Percentiles rank a stretch among this genome's conserved stretches.
Evolutionary conservation across 306 rosid genomes (phyloP).

Genomic region (Dalbergia cultrata): DNA sequence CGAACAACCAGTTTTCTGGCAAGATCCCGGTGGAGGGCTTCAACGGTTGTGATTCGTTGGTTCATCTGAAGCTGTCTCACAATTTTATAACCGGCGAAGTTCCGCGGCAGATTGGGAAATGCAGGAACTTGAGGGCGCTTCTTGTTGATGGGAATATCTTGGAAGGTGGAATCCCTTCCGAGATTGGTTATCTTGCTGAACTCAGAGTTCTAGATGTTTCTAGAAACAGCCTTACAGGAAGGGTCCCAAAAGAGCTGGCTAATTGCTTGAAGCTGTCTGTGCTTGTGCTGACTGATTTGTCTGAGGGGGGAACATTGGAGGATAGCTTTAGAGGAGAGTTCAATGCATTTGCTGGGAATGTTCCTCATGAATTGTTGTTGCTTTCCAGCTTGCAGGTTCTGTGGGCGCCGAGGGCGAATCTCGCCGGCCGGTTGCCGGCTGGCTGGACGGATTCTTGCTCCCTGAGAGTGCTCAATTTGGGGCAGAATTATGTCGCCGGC

Average conservation of each 20-base stretch:
- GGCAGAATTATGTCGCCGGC: conserved; percentile 66
- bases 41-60: conserved; percentile 50
- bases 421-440: conserved; percentile 62
- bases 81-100: conserved; percentile 63
- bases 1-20: conserved; percentile 63
- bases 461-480: conserved; percentile 67
- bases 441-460: conserved; percentile 64
- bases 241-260: conserved; percentile 59
- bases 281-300: conserved; percentile 63
- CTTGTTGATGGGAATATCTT: conserved; percentile 71
- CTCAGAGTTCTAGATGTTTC: conserved; percentile 75
- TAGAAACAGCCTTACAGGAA: conserved; percentile 66
- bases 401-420: conserved; percentile 82
- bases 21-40: conserved; percentile 42
- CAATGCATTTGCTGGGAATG: conserved; percentile 69
- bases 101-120: conserved; percentile 64
- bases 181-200: conserved; percentile 58
- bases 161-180: conserved; percentile 64
- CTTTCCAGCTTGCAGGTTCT: conserved; percentile 63
- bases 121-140: conserved; percentile 62
- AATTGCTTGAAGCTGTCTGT: conserved; percentile 62
- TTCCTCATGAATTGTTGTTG: conserved; percentile 60
- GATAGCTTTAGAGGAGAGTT: conserved; percentile 67
- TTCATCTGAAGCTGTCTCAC: conserved; percentile 62
- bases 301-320: conserved; percentile 38